phyloP scores from a whole-genome alignment of 1,284 basidiomycete genomes.

The Xerocomus amazonicus region DNA sequence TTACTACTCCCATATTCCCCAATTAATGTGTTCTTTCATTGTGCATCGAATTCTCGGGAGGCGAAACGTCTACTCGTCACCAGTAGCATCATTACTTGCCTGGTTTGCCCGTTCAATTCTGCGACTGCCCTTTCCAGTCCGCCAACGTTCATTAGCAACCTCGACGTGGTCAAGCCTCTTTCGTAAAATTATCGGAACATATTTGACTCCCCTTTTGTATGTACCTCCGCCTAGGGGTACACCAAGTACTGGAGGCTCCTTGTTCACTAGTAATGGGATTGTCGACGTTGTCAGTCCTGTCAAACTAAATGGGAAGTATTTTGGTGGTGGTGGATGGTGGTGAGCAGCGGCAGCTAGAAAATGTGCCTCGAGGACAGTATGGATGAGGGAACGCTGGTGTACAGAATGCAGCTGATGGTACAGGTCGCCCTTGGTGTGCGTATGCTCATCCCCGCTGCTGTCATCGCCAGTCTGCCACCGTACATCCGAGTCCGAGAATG shows the following conservation, averaged over 20 bases:
- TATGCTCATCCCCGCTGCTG: constrained; percentile 24
- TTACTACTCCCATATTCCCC: constrained; percentile 13
- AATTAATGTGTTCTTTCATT: constrained; percentile 16
- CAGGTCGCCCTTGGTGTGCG: constrained; percentile 37
- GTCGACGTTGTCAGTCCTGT: constrained; percentile 26
- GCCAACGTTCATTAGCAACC: constrained; percentile 75
- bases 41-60: not conserved
- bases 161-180: constrained; percentile 69
- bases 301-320: constrained; percentile 35
- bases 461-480: constrained; percentile 69
- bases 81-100: not conserved
- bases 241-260: constrained; percentile 36
- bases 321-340: constrained; percentile 41
- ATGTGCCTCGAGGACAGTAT: constrained; percentile 56
- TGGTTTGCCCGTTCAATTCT: constrained; percentile 9
- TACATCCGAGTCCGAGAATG: constrained; percentile 65
- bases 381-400: constrained; percentile 55
- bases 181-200: constrained; percentile 63
- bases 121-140: constrained; percentile 55
- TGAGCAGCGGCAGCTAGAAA: constrained; percentile 54
- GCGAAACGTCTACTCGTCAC: constrained; percentile 11
- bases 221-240: constrained; percentile 76
- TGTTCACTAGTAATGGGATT: constrained; percentile 26
- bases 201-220: constrained; percentile 56
- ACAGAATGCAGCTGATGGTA: constrained; percentile 60